These are phyloP conservation scores for Allium cepa DNA, from an alignment of 106 monocot species.

Conservation along the genomic window DNA sequence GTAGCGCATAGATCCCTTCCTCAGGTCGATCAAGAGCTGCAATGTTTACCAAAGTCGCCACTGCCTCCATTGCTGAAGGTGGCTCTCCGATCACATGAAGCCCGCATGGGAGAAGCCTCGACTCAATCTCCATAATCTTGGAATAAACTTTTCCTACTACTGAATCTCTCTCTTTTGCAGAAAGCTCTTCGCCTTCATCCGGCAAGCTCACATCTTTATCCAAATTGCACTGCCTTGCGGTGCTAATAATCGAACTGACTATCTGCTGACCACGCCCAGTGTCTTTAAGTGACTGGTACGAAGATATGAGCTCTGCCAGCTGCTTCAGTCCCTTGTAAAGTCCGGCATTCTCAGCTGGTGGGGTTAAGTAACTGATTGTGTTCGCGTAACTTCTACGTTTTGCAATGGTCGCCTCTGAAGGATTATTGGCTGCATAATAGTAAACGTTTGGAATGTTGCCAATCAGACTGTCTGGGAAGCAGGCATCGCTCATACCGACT, in stretches of 20 bases:
- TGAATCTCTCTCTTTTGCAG: constrained; percentile 27
- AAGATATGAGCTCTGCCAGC: constrained; percentile 64
- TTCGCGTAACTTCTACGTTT: constrained; percentile 68
- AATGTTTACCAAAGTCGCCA: constrained; percentile 59
- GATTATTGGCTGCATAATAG: constrained; percentile 78
- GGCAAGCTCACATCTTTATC: constrained; percentile 67
- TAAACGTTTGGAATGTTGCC: constrained; percentile 76
- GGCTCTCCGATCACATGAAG: constrained; percentile 75
- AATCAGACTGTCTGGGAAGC: constrained; percentile 65
- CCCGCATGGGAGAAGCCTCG: constrained; percentile 58
- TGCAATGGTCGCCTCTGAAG: constrained; percentile 69
- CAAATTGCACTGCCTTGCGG: constrained; percentile 61
- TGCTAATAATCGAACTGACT: constrained; percentile 62
- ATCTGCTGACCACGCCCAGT: constrained; percentile 62
- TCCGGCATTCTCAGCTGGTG: constrained; percentile 76
- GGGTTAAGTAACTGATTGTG: constrained; percentile 66
- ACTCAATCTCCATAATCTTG: constrained; percentile 83
- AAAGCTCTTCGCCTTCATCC: constrained; percentile 37
- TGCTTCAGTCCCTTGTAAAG: constrained; percentile 76
- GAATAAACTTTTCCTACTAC: constrained; percentile 66
- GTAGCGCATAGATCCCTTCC: constrained; percentile 50
- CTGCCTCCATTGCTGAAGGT: constrained; percentile 56
- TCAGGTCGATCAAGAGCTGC: constrained; percentile 63
- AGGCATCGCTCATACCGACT: constrained; percentile 73
- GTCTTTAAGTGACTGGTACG: constrained; percentile 66